A percentile compares a stretch with the other conserved stretches of the same genome.
Conservation (phyloP, 148 eudicot species). For the Amaranthus hypochondriacus region DNA sequence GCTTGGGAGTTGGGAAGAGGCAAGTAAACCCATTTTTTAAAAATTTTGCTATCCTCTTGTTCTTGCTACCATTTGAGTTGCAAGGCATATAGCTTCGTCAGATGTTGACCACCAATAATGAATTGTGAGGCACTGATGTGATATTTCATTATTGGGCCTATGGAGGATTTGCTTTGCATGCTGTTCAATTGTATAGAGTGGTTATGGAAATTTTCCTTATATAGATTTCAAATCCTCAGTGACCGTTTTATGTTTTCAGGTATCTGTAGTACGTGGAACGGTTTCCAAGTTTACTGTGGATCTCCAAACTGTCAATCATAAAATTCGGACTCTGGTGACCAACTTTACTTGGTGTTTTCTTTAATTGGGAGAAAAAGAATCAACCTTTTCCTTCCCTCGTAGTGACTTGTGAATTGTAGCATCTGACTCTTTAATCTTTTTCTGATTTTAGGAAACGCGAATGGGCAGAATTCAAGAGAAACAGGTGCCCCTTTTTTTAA, state of each 20-base stretch:
- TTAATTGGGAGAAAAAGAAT: not conserved
- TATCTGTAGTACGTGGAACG: slow-evolving; percentile 6
- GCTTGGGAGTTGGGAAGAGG: not conserved
- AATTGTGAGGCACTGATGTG: not conserved
- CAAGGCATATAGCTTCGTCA: not conserved
- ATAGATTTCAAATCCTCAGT: not conserved
- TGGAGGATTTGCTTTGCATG: too few species aligned
- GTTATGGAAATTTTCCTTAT: not conserved
- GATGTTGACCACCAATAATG: not conserved
- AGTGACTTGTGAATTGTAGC: too few species aligned
- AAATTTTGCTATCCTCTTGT: not conserved
- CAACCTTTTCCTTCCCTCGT: not conserved
- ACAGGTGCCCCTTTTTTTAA: slow-evolving; percentile 43
- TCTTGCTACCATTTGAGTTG: not conserved
- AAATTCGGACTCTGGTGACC: slow-evolving; percentile 27
- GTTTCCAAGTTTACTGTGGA: slow-evolving; percentile 8
- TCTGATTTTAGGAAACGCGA: slow-evolving; percentile 55
- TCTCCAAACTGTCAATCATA: slow-evolving; percentile 14
- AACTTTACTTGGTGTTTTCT: not conserved
- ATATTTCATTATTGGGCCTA: not conserved
- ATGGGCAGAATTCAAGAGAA: slow-evolving; percentile 45
- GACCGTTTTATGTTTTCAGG: slow-evolving; percentile 14
- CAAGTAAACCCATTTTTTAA: not conserved
- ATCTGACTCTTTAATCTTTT: slow-evolving; percentile 23
- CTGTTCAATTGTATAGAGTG: too few species aligned